Evolutionary conservation across 2,329 filamentous ascomycete species (phyloP).

Genomic region (Fusarium nygamai): DNA sequence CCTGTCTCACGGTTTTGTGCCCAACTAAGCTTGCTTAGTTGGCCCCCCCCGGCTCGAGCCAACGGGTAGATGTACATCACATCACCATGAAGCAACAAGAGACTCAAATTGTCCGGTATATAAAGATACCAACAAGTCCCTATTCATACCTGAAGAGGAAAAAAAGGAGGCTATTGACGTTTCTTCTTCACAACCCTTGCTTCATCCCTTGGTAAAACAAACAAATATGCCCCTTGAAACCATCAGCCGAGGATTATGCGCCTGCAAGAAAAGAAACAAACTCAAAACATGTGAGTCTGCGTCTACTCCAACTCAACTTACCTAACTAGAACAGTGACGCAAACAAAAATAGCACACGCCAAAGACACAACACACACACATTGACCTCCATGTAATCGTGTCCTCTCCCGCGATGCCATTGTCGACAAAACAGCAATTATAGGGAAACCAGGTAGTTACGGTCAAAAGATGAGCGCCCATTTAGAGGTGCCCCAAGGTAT

Average conservation of each 20-base stretch:
- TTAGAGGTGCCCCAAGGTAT: conserved; percentile 36
- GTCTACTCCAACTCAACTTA: background rate
- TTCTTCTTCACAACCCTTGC: conserved; percentile 1
- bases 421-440: conserved; percentile 26
- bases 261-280: conserved; percentile 12
- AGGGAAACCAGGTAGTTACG: conserved; percentile 27
- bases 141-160: background rate
- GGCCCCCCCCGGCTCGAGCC: no score
- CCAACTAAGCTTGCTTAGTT: no score
- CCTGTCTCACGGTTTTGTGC: no score
- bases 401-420: conserved; percentile 42
- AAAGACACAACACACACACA: conserved; percentile 4
- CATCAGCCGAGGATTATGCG: conserved; percentile 44
- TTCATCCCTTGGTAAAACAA: conserved; percentile 4
- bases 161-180: background rate
- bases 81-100: background rate
- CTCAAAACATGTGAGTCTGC: conserved; percentile 35
- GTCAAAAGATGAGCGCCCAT: conserved; percentile 32
- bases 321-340: conserved; percentile 36
- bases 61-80: background rate
- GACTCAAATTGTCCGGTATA: background rate
- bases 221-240: conserved; percentile 25
- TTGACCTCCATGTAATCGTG: conserved; percentile 32
- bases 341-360: conserved; percentile 30
- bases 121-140: background rate